Conservation (phyloP, 2,329 filamentous ascomycete species). For the Diaporthe longicolla region DNA sequence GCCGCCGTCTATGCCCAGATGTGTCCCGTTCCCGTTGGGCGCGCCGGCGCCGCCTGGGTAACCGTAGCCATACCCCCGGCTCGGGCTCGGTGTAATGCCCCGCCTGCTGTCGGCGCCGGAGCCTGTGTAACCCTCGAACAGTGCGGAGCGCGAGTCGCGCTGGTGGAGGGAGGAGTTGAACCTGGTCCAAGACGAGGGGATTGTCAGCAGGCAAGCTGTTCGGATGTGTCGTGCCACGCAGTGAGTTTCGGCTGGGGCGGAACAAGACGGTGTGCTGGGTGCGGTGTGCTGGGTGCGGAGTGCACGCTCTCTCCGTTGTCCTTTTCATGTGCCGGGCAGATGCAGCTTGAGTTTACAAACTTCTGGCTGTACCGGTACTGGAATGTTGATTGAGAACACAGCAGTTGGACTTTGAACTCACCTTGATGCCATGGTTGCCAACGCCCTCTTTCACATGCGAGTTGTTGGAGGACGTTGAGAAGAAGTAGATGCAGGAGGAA, state of each 20-base stretch:
- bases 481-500: constrained; percentile 24
- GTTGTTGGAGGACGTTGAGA: constrained; percentile 15
- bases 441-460: constrained; percentile 39
- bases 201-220: neutral
- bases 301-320: neutral
- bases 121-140: constrained; percentile 82
- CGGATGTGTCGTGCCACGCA: neutral
- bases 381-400: neutral
- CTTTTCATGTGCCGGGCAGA: neutral
- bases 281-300: neutral
- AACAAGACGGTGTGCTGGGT: neutral
- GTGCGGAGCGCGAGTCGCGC: constrained; percentile 78
- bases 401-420: constrained; percentile 43
- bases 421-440: constrained; percentile 47
- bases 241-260: neutral
- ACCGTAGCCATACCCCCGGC: constrained; percentile 67
- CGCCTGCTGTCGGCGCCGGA: constrained; percentile 60
- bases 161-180: constrained; percentile 75
- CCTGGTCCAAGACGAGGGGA: constrained; percentile 14
- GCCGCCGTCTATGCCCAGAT: constrained; percentile 50
- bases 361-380: neutral
- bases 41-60: constrained; percentile 56
- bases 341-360: neutral
- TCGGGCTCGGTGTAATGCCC: constrained; percentile 62
- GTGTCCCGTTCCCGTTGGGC: constrained; percentile 50